These are phyloP conservation scores for Xylaria sp. DNA, from an alignment of 495 filamentous ascomycete genomes.

Conservation along the genomic window DNA sequence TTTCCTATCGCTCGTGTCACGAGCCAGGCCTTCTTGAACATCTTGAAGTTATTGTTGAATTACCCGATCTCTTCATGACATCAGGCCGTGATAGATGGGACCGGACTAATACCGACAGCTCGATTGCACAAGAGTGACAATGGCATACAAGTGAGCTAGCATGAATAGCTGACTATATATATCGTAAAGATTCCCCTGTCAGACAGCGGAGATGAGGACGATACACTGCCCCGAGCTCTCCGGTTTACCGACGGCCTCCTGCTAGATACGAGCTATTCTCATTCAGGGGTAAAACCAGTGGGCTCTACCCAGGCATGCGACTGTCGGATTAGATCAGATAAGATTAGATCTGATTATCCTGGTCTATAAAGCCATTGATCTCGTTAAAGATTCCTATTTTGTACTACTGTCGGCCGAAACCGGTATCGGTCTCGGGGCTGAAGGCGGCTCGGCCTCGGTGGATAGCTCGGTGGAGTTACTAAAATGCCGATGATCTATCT, in stretches of 20 bases:
- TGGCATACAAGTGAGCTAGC: background rate
- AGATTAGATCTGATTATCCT: conserved; percentile 38
- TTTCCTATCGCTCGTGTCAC: conserved; percentile 31
- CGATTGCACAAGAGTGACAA: background rate
- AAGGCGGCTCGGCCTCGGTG: conserved; percentile 18
- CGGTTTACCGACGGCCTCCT: conserved; percentile 2
- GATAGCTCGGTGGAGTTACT: conserved; percentile 1
- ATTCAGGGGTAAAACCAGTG: background rate
- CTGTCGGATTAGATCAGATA: conserved; percentile 35
- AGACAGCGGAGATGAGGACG: background rate
- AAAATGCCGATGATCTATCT: conserved; percentile 7
- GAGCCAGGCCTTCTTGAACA: conserved; percentile 37
- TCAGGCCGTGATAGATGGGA: background rate
- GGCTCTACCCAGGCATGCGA: background rate
- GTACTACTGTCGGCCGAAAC: conserved; percentile 17
- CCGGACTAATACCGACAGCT: background rate
- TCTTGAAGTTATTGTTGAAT: conserved; percentile 11
- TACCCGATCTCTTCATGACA: background rate
- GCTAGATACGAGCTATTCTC: conserved; percentile 1
- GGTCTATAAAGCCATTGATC: background rate
- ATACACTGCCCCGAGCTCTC: conserved; percentile 1
- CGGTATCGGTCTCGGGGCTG: conserved; percentile 24
- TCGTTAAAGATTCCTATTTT: conserved; percentile 11
- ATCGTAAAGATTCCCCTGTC: background rate
- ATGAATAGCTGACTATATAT: background rate